A percentile compares a stretch with the other conserved stretches of the same genome.
phyloP scores from a whole-genome alignment of 305 asterid species.

The Petunia hybrid region DNA sequence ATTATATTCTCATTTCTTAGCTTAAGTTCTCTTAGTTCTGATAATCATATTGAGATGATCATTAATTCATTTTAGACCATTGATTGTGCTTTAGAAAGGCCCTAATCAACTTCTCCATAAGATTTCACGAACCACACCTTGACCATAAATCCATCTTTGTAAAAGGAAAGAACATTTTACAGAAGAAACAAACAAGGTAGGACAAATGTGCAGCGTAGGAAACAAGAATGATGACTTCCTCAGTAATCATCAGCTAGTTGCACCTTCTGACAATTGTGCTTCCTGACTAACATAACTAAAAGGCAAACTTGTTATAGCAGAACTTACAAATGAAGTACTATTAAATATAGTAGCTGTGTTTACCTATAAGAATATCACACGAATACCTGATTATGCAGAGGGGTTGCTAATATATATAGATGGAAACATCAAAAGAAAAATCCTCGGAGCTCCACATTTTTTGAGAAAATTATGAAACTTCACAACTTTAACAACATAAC shows the following conservation, averaged over 20 bases:
- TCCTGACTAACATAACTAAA: neutral
- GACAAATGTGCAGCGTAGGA: neutral
- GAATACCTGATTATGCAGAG: neutral
- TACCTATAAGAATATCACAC: neutral
- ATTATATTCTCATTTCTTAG: neutral
- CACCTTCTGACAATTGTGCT: neutral
- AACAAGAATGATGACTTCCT: neutral
- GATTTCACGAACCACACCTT: constrained; percentile 11
- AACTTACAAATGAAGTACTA: neutral
- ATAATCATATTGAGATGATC: neutral
- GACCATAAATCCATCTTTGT: neutral
- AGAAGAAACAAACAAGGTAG: neutral
- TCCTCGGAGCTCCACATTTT: no score
- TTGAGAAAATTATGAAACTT: no score
- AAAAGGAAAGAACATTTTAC: neutral
- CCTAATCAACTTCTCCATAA: neutral
- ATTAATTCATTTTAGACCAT: neutral
- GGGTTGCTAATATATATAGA: neutral
- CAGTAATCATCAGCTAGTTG: neutral
- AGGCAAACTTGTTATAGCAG: neutral
- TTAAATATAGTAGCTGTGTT: no score
- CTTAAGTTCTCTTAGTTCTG: neutral
- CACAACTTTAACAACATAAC: no score
- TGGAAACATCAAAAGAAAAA: neutral
- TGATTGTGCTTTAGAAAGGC: neutral